Conservation (phyloP, 495 filamentous ascomycete species). For the Neurospora discreta region DNA sequence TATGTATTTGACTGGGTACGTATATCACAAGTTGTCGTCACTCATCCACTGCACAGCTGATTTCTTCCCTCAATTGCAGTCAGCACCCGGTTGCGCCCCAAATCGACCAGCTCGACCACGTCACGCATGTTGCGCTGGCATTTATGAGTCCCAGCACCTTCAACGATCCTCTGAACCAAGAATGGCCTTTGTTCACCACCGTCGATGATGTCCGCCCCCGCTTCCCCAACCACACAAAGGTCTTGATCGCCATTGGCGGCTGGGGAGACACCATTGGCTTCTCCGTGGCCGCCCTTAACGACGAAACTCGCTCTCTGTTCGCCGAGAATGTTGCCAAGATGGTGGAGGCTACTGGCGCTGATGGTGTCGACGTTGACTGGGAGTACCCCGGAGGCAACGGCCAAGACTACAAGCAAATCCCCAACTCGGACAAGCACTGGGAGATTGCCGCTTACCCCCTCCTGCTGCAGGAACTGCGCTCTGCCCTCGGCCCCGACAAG, state of each 20-base stretch:
- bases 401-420: conserved; percentile 57
- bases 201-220: conserved; percentile 44
- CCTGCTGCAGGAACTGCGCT: conserved; percentile 48
- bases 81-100: conserved; percentile 44
- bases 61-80: conserved; percentile 16
- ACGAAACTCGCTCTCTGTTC: conserved; percentile 42
- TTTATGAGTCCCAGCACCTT: conserved; percentile 54
- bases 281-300: conserved; percentile 42
- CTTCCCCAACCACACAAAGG: conserved; percentile 47
- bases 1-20: conserved; percentile 52
- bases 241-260: conserved; percentile 63
- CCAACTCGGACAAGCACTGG: conserved; percentile 49
- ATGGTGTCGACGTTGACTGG: conserved; percentile 68
- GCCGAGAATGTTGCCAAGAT: conserved; percentile 54
- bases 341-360: conserved; percentile 50
- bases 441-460: conserved; percentile 56
- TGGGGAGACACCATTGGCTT: conserved; percentile 63
- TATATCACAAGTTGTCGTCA: neutral
- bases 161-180: conserved; percentile 37
- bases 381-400: conserved; percentile 75
- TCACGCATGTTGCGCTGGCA: conserved; percentile 56
- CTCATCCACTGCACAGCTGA: neutral
- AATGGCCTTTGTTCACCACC: conserved; percentile 49
- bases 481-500: conserved; percentile 47
- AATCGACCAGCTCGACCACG: conserved; percentile 28